phyloP scores from a whole-genome alignment of 2,329 filamentous ascomycete genomes.

The Ophiostoma ips region DNA sequence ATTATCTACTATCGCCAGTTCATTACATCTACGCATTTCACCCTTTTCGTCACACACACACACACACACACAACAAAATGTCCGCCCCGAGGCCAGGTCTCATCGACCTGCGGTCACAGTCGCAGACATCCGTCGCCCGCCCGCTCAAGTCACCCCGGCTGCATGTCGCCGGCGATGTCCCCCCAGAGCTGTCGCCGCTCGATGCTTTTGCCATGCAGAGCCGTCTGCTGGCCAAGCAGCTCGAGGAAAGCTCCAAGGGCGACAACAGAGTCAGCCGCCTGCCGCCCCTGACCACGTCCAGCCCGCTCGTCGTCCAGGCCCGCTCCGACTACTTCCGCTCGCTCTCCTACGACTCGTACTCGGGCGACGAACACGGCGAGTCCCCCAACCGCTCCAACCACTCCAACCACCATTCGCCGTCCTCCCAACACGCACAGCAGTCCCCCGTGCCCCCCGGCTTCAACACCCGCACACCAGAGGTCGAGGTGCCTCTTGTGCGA shows the following conservation, averaged over 20 bases:
- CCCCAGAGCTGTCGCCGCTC: constrained; percentile 81
- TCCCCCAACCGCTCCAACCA: constrained; percentile 14
- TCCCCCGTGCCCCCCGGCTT: constrained; percentile 26
- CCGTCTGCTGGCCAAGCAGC: constrained; percentile 69
- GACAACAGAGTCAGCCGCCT: constrained; percentile 74
- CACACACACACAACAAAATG: constrained; percentile 26
- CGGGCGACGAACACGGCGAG: constrained; percentile 29
- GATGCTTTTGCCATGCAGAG: constrained; percentile 93
- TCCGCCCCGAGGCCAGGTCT: constrained; percentile 37
- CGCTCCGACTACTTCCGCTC: constrained; percentile 73
- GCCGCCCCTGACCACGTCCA: constrained; percentile 68
- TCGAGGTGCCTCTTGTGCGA: constrained; percentile 44
- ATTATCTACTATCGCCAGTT: too few relatives aligned
- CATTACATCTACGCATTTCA: too few relatives aligned
- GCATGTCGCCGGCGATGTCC: constrained; percentile 65
- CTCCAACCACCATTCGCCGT: constrained; percentile 15
- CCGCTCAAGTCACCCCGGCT: constrained; percentile 59
- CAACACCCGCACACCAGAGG: constrained; percentile 35
- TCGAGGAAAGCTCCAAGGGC: constrained; percentile 62
- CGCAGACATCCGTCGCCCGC: constrained; percentile 37
- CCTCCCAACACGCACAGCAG: constrained; percentile 10
- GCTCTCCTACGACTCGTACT: constrained; percentile 47
- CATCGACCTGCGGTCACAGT: constrained; percentile 46
- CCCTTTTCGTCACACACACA: neutral
- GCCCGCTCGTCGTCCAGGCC: constrained; percentile 60